Base-by-base conservation (phyloP, 768 basidiomycete species). In the Leccinum obscurum region DNA sequence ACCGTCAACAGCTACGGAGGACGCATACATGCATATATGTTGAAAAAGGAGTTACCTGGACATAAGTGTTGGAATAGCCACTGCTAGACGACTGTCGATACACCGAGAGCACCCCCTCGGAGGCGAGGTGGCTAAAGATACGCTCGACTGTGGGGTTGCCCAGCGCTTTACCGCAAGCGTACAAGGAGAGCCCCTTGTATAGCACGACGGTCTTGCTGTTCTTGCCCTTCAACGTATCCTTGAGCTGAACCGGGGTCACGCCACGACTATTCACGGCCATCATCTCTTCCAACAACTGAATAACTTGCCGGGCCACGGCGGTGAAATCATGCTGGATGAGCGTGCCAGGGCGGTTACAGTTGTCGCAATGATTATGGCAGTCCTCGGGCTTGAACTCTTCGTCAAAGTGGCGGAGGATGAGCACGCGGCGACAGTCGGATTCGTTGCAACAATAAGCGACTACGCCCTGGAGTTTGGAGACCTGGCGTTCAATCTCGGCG, bases 331-430 rank as follows among this genome's bases (percentile, higher is more conserved):
- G 74, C 11, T 75, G 76, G 17, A 80, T 68, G 6, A 80, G 66
- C 9, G 75, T 77, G 15, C 78, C 76, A 34, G 77, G 77, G 54
- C 82, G 77, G 48, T 81, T 75, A 70, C 97, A 99, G 63, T 92
- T 95, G 72, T 98, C 92, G 72, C 97, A 99, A 4, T 81, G 80
- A 44, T 79, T 77, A 39, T 82, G 73, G 69, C 97, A 99, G 15
- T 84, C 64, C 26, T 70, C 76, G 34, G 81, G 76, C 61, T 88
- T 82, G 74, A 98, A 98, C 9, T 77, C 77, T 71, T 99, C 92
- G 62, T 85, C 86, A 66, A 97, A 98, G 73, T 92, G 92, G n/a
- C 83, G 81, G 17, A 99, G 83, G n/a, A 98, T 78, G 65, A 93
- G 91, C 6, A 84, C 80, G 3, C 97, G 88, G 14, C 97, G 87